Conservation (phyloP, 805 yeast genomes). For the Nakazawaea anatomiae region DNA sequence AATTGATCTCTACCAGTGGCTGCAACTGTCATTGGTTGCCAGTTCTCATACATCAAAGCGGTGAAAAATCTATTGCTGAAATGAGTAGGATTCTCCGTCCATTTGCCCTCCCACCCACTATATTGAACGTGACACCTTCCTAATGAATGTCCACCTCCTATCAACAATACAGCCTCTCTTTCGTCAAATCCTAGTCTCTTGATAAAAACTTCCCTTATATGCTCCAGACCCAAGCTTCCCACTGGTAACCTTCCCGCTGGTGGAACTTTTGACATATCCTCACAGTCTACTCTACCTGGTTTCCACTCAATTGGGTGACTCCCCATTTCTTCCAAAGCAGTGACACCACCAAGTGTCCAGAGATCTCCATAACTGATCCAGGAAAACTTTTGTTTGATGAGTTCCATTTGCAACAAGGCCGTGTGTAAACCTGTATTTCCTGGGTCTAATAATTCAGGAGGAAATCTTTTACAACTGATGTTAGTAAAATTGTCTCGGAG, state of each 20-base stretch:
- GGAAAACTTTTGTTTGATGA: conserved; percentile 50
- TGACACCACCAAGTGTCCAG: conserved; percentile 75
- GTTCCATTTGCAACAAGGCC: conserved; percentile 51
- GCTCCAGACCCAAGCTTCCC: conserved; percentile 58
- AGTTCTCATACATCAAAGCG: conserved; percentile 45
- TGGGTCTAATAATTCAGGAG: conserved; percentile 48
- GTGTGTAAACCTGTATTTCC: conserved; percentile 61
- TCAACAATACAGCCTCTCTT: conserved; percentile 64
- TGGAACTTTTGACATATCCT: conserved; percentile 44
- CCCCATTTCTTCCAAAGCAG: conserved; percentile 70
- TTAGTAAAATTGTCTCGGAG: neutral
- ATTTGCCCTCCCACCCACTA: conserved; percentile 45
- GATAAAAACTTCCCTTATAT: conserved; percentile 55
- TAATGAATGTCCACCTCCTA: conserved; percentile 73
- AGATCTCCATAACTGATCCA: conserved; percentile 79
- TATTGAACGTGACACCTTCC: conserved; percentile 66
- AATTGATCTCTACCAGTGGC: conserved; percentile 36
- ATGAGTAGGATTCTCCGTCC: conserved; percentile 35
- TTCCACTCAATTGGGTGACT: conserved; percentile 81
- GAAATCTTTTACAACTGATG: conserved; percentile 22
- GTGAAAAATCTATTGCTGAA: conserved; percentile 39
- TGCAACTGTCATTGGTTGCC: conserved; percentile 39
- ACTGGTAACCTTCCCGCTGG: conserved; percentile 71
- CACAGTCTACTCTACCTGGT: conserved; percentile 69
- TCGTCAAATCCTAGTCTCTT: conserved; percentile 62